A percentile compares a stretch with the other conserved stretches of the same genome.
Evolutionary conservation across 2,329 filamentous ascomycete genomes (phyloP).

Genomic region (Neofusicoccum sp.): DNA sequence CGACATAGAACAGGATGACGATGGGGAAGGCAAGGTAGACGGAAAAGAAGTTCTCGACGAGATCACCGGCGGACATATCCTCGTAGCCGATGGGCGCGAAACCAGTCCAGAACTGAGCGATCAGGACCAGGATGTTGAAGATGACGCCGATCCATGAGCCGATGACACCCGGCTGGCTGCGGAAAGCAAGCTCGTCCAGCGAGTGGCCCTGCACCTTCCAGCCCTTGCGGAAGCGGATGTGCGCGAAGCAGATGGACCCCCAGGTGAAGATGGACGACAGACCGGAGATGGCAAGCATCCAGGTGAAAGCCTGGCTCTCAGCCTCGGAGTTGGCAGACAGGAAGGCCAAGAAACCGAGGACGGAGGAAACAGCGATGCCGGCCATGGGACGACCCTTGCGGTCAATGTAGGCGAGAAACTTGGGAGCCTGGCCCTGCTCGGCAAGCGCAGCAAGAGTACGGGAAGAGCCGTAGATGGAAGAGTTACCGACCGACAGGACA

Average conservation of each 20-base stretch:
- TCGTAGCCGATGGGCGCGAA: constrained; percentile 30
- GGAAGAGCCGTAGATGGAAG: constrained; percentile 85
- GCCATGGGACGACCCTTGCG: constrained; percentile 36
- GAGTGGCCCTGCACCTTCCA: constrained; percentile 40
- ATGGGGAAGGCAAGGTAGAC: constrained; percentile 75
- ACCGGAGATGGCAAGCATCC: constrained; percentile 75
- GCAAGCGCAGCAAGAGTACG: constrained; percentile 86
- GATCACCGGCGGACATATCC: constrained; percentile 32
- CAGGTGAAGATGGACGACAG: constrained; percentile 76
- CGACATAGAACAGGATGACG: constrained; percentile 67
- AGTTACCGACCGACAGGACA: constrained; percentile 88
- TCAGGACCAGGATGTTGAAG: constrained; percentile 40
- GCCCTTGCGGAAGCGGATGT: constrained; percentile 79
- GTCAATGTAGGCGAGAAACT: constrained; percentile 61
- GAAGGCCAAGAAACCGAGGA: constrained; percentile 60
- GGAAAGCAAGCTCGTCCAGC: constrained; percentile 46
- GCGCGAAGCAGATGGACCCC: constrained; percentile 79
- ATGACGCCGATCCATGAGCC: constrained; percentile 41
- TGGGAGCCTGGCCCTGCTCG: constrained; percentile 65
- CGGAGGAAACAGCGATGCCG: constrained; percentile 53
- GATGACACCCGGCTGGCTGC: constrained; percentile 39
- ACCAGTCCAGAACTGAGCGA: constrained; percentile 34
- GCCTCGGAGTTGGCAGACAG: constrained; percentile 73
- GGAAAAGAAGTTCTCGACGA: constrained; percentile 67
- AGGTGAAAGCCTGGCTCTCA: constrained; percentile 67